Evolutionary conservation across 306 rosid genomes (phyloP), one percentile per base, ranked within the genome.

Genomic region (Cucumis cinereus): DNA sequence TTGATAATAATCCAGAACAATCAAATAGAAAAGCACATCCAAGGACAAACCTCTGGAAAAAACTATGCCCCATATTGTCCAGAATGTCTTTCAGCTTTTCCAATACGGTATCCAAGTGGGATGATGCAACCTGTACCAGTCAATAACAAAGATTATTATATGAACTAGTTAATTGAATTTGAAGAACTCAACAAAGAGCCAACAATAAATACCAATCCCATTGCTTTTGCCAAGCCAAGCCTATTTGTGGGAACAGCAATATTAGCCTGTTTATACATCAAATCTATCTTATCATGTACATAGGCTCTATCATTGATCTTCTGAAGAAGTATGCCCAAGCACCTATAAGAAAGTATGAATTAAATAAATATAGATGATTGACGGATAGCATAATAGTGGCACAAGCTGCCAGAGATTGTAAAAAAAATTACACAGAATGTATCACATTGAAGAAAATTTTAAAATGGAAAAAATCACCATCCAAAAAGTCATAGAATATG

Each of bases 81-180:
- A 93, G 84, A 86, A 91, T 90, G 76, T 85, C 87, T 85, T 93
- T 93, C 84, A 93, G 91, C 89, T 91, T 93, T 83, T 87, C 98
- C 88, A 93, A 81, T 69, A 93, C 98, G 17, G 98, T 90, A 84
- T 93, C 98, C 86, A 93, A 86, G 87, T 93, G 98, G 59, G 98
- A 91, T 66, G 98, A 97, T 66, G 98, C 98, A 81, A 91, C 96
- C 98, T 93, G 83, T 45, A 82, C 74, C 50, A 66, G 75, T 73
- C 79, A 81, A 60, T 78, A 75, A 71, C 22, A 80, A 52, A 57
- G 24, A 66, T 76, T 73, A 81, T 81, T 54, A 40, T 7, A 58
- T 38, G 78, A 77, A 77, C 43, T 49, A 55, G 4, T 15, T 17
- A 5, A 50, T 50, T 5, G 47, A 82, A 73, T 77, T 50, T 16